Percentiles rank a stretch among this genome's conserved stretches.
Evolutionary conservation across 345 rosid genomes (phyloP).

Genomic region (Populus deltoides): DNA sequence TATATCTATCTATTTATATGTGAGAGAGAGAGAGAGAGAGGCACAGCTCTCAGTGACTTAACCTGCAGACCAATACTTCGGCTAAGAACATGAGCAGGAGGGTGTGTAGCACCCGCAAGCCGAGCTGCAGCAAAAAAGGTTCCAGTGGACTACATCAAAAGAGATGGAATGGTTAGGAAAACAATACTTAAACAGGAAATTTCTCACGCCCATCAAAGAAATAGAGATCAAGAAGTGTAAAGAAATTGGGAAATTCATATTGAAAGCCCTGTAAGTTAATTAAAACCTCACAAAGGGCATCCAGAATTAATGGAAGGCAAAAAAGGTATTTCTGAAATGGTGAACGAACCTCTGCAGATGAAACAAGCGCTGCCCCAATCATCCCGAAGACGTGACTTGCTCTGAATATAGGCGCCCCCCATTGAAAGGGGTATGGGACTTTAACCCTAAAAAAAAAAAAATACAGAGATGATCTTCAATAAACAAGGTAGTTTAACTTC

Average conservation of each 20-base stretch:
- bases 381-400: slow-evolving; percentile 95
- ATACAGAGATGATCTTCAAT: neutral
- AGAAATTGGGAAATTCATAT: neutral
- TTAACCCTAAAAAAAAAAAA: slow-evolving; percentile 60
- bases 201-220: neutral
- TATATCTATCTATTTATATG: too few relatives aligned
- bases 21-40: neutral
- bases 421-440: slow-evolving; percentile 90
- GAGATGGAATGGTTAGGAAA: neutral
- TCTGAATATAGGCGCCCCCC: slow-evolving; percentile 94
- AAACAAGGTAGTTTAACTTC: neutral
- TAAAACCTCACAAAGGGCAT: slow-evolving; percentile 2
- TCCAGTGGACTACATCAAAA: slow-evolving; percentile 70
- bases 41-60: slow-evolving; percentile 3
- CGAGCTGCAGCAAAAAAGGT: slow-evolving; percentile 80
- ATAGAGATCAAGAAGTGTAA: neutral
- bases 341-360: slow-evolving; percentile 76
- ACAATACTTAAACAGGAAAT: neutral
- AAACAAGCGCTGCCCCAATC: slow-evolving; percentile 89
- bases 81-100: slow-evolving; percentile 83
- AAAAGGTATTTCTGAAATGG: neutral
- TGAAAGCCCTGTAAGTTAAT: neutral
- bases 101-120: slow-evolving; percentile 91
- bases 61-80: slow-evolving; percentile 96
- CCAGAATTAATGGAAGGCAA: neutral